Evolutionary conservation across 257 asterid species (phyloP).

Genomic region (Scutellaria minor): DNA sequence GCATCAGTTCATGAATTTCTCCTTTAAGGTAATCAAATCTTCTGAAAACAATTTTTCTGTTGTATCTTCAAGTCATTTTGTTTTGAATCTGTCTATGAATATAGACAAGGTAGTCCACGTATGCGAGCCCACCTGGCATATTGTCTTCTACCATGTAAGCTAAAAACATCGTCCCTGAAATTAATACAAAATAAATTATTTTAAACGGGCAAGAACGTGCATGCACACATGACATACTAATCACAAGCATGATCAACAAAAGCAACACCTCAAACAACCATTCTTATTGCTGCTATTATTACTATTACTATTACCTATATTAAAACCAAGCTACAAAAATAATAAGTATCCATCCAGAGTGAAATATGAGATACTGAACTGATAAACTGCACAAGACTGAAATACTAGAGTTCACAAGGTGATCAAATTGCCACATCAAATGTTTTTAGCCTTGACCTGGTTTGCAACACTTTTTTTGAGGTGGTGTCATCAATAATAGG

Average conservation of each 20-base stretch:
- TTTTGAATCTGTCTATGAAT: constrained; percentile 83
- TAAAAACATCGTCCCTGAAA: constrained; percentile 70
- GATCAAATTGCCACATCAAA: constrained; percentile 15
- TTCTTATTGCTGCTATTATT: no score
- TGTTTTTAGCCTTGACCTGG: constrained; percentile 4
- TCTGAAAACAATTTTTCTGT: constrained; percentile 4
- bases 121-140: constrained; percentile 67
- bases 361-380: neutral
- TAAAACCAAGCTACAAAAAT: no score
- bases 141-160: constrained; percentile 88
- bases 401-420: constrained; percentile 1
- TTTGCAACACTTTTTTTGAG: neutral
- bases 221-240: no score
- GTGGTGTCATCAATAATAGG: neutral
- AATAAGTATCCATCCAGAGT: no score
- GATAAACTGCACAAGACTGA: neutral
- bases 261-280: no score
- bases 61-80: constrained; percentile 64
- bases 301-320: no score
- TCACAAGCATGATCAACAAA: no score
- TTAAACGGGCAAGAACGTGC: neutral
- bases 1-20: constrained; percentile 21
- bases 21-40: constrained; percentile 27
- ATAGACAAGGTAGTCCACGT: constrained; percentile 73
- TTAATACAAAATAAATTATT: neutral